These are phyloP conservation scores for Karstenula rhodostoma DNA, from an alignment of 2,329 filamentous ascomycete genomes.

Conservation along the genomic window DNA sequence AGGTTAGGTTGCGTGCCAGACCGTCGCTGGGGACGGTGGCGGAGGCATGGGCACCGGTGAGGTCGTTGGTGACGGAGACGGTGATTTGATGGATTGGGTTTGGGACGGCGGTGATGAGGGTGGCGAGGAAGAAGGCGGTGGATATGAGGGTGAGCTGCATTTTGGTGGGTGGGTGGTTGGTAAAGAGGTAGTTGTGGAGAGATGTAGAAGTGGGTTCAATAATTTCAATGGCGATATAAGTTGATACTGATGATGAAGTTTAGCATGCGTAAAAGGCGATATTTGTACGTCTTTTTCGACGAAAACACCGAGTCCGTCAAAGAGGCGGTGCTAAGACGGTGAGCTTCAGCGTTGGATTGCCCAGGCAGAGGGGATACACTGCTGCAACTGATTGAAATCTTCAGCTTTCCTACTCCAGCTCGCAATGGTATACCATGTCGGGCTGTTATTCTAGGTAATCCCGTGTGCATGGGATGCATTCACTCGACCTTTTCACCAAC, in stretches of 20 bases:
- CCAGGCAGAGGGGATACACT: background rate
- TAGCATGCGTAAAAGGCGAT: background rate
- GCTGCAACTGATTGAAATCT: background rate
- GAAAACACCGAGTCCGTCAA: background rate
- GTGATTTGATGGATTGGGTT: conserved; percentile 1
- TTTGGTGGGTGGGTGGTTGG: no score
- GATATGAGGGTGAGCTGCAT: no score
- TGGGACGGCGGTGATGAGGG: no score
- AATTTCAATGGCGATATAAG: background rate
- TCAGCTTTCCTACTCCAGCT: conserved; percentile 4
- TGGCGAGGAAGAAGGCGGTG: no score
- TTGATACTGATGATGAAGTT: background rate
- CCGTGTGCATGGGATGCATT: background rate
- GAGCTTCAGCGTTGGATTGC: background rate
- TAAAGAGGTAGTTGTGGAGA: background rate
- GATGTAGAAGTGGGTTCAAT: background rate
- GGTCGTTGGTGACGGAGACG: conserved; percentile 24
- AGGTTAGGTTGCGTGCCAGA: conserved; percentile 11
- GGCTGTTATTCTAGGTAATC: background rate
- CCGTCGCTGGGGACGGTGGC: conserved; percentile 21
- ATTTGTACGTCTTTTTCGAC: background rate
- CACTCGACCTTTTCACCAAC: background rate
- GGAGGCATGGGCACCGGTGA: conserved; percentile 16
- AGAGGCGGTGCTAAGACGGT: background rate
- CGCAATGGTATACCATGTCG: background rate